These are phyloP conservation scores for Rhynchospora tenuis DNA, from an alignment of 176 grass and related monocot genomes.

Conservation along the genomic window DNA sequence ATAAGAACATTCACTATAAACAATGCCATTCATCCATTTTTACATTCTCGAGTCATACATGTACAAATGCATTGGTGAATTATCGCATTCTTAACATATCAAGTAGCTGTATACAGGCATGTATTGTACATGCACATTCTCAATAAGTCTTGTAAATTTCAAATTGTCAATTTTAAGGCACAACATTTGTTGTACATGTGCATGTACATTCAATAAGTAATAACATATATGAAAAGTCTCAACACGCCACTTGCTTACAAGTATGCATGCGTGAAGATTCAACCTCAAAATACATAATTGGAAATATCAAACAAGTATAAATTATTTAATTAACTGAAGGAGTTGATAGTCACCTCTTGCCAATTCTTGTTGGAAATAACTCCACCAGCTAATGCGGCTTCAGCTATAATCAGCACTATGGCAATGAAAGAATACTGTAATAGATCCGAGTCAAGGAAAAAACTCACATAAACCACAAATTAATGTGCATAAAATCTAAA, in stretches of 20 bases:
- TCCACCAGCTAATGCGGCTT: conserved; percentile 32
- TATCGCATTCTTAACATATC: too few relatives aligned
- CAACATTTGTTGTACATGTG: background rate
- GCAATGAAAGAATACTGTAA: conserved; percentile 20
- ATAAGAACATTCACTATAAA: background rate
- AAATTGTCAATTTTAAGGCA: background rate
- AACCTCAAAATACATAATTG: background rate
- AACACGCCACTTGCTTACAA: background rate
- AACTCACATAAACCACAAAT: background rate
- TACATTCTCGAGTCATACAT: background rate
- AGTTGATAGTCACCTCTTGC: conserved; percentile 43
- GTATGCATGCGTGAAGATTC: background rate
- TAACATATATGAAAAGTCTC: background rate
- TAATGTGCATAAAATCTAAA: conserved; percentile 3
- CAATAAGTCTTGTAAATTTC: background rate
- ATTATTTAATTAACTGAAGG: background rate
- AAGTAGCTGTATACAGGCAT: background rate
- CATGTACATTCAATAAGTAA: background rate
- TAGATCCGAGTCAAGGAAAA: conserved; percentile 14
- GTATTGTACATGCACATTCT: background rate
- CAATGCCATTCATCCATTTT: background rate
- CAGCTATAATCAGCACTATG: conserved; percentile 26
- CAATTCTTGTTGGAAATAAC: conserved; percentile 56
- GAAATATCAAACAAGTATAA: background rate
- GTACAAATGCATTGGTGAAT: background rate